Base-by-base conservation (phyloP, 2,329 filamentous ascomycete genomes). In the Xylariaceae sp. region DNA sequence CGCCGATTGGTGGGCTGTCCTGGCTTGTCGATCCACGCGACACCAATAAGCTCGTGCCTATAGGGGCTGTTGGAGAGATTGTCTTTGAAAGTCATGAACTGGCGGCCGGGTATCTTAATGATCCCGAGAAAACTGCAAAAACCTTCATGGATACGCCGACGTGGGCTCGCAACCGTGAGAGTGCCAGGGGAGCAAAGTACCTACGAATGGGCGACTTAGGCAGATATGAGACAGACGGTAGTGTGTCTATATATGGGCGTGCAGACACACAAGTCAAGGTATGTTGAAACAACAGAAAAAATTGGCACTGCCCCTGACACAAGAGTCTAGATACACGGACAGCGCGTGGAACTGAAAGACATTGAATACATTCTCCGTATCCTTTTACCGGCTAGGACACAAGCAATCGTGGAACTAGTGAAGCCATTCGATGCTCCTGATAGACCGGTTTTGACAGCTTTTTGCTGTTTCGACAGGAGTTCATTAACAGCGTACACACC, bases 371-470 rank as follows among this genome's bases (percentile, higher is more conserved):
- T 33, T 33, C 42, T 44, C 17, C 42, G 42, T 44, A 35, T 33
- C 19, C 42, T 44, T 33, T 33, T 44, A 35, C 42, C 42, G 6
- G 17, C 42, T 1, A 33, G 11, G 15, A 35, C 42, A 2, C 42
- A 44, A 44, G 42, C 30, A 14, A 36, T 44, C 15, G 42, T 44
- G 10, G 42, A 44, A 33, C 22, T 44, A 18, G 42, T 44, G 30
- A 44, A 44, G 31, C 42, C 42, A 19, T 44, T 44, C 17, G 42
- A 44, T 19, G 42, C 42, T 44, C 42, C 42, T 35, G 42, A 44
- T 33, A 35, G 17, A 33, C 42, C 42, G 31, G 17, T 44, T n/a
- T 14, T 44, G 17, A 44, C 42, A 19, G 42, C 31, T 4, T 44
- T 44, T 36, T 44, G 33, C 42, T 31, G 33, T 22, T 19, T 36